These are phyloP conservation scores for Parachaetomium inaequale DNA, from an alignment of 495 filamentous ascomycete species.

Conservation along the genomic window DNA sequence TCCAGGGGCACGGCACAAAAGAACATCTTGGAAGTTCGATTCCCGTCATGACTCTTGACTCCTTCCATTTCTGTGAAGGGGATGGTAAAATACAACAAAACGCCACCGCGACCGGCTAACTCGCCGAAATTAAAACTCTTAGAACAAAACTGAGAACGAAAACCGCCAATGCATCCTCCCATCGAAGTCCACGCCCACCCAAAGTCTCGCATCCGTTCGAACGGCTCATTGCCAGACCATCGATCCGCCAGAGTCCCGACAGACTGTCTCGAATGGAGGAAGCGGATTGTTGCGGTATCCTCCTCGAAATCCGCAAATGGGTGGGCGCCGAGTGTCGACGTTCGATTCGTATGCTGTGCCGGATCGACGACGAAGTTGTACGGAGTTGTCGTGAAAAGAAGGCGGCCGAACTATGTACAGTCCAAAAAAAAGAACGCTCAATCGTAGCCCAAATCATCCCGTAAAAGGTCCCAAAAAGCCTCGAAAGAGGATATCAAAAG, in stretches of 20 bases:
- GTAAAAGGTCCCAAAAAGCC: not conserved
- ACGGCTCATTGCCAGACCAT: not conserved
- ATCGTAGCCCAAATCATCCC: not conserved
- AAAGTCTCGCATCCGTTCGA: not conserved
- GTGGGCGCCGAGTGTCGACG: not conserved
- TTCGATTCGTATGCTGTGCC: not conserved
- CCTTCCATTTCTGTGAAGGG: not conserved
- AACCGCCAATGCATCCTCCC: not conserved
- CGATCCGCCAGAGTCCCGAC: not conserved
- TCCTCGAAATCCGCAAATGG: not conserved
- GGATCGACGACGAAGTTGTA: not conserved
- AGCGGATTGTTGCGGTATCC: not conserved
- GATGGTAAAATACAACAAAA: not conserved
- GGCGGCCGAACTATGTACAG: constrained; percentile 18
- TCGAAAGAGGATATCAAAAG: not conserved
- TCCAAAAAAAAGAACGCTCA: not conserved
- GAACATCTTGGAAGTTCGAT: not conserved
- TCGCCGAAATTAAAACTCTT: constrained; percentile 11
- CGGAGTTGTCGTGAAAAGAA: not conserved
- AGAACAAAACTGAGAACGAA: constrained; percentile 2
- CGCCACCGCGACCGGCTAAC: not conserved
- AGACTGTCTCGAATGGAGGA: not conserved
- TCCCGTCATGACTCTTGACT: not conserved
- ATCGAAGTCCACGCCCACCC: not conserved
- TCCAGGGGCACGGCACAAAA: not conserved